These are phyloP conservation scores for Cucumis sativus DNA, from an alignment of 306 rosid genomes.

Conservation along the genomic window Cucumber_9930_V3 NC_026659.2:3248001-3248500, in stretches of 20 bases:
- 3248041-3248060: not conserved
- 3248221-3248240: not conserved
- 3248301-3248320: not conserved
- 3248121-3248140: conserved; percentile 1
- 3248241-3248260: not conserved
- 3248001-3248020: not conserved
- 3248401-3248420: not conserved
- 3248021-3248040: fast-evolving
- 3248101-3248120: not conserved
- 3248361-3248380: conserved; percentile 2
- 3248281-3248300: not conserved
- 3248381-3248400: not conserved
- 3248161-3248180: not conserved
- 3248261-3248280: not conserved
- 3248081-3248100: not conserved
- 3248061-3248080: not conserved
- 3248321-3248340: not conserved
- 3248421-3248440: not conserved
- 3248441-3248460: too few relatives aligned
- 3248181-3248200: not conserved
- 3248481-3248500: not conserved
- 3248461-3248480: too few relatives aligned
- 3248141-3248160: not conserved
- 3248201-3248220: not conserved
- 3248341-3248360: not conserved